Evolutionary conservation across 495 filamentous ascomycete species (phyloP), one percentile per base, ranked within the genome.

Genomic region (Lepraria neglecta): DNA sequence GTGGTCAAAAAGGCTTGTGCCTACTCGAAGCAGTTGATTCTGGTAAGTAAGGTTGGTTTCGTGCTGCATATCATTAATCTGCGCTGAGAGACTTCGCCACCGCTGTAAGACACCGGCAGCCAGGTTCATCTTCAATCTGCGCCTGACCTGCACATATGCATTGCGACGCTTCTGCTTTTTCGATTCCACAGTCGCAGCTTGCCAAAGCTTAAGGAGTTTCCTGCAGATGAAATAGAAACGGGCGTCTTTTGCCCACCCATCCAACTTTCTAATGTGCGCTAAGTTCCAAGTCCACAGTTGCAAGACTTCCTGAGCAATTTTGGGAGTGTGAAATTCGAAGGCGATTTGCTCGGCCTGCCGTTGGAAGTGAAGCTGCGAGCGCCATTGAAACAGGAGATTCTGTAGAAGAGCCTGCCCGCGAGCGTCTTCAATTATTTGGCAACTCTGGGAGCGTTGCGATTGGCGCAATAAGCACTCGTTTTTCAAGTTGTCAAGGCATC

Each of bases 161-260:
- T 82, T 77, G 52, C 82, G 80, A 10, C 82, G 77, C 48, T 81
- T 82, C 58, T 78, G 74, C 59, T 80, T 78, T 33, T 78, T 74
- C 9, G 80, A 75, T 48, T 79, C 72, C 35, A 77, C 63, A 7
- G 76, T 76, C 15, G 82, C 79, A 50, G 72, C 70, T 52, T 76
- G 77, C 86, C 84, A 89, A 30, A 62, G 62, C 57, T 80, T 83
- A 28, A 86, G 60, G n/a, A 72, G 69, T 61, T 74, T 76, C 17
- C 76, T 82, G 35, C 79, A 74, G 27, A 79, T 58, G 60, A 87
- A 82, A 64, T 85, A 90, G 55, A 82, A 87, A 11, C 73, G 64
- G 11, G 83, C 84, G 68, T 85, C 74, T 10, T 65, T 64, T 21
- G 84, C 77, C 80, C 80, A 81, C 10, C 66, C 72, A 44, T 82